Evolutionary conservation across 805 yeast genomes (phyloP).

Genomic region (Wickerhamomyces rabaulensis): DNA sequence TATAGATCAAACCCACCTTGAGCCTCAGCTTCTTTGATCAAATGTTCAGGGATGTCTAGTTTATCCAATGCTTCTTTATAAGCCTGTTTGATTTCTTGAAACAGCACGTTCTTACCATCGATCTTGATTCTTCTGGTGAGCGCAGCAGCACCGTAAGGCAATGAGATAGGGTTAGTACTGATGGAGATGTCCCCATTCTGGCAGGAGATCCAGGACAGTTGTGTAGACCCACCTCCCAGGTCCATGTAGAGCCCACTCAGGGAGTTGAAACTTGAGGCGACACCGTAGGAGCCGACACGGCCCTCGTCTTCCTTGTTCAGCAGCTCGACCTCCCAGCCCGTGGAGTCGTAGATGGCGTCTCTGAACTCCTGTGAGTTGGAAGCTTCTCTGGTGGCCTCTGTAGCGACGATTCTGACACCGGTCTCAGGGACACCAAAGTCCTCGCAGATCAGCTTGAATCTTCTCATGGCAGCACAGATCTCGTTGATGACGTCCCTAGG

Average conservation of each 20-base stretch:
- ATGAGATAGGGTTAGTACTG: conserved; percentile 52
- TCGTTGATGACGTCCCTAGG: conserved; percentile 54
- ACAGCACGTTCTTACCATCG: conserved; percentile 45
- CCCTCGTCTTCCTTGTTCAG: conserved; percentile 63
- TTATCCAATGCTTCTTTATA: conserved; percentile 44
- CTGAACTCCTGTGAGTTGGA: conserved; percentile 56
- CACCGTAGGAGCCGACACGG: conserved; percentile 64
- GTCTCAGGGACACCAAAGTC: conserved; percentile 65
- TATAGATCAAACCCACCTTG: conserved; percentile 61
- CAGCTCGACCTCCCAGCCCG: conserved; percentile 62
- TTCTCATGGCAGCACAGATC: conserved; percentile 55
- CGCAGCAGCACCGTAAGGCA: conserved; percentile 75
- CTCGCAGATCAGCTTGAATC: conserved; percentile 65
- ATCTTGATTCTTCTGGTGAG: conserved; percentile 47
- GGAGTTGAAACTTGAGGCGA: conserved; percentile 65
- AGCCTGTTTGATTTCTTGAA: conserved; percentile 48
- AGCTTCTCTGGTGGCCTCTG: conserved; percentile 72
- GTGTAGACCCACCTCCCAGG: conserved; percentile 68
- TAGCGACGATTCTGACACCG: conserved; percentile 63
- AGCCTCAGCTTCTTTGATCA: conserved; percentile 43
- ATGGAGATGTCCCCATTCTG: conserved; percentile 48
- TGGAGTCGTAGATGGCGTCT: conserved; percentile 47
- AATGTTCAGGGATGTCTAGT: conserved; percentile 47
- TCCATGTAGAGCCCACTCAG: conserved; percentile 68
- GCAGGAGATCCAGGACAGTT: conserved; percentile 63